Percentiles rank a stretch among this genome's conserved stretches.
These are phyloP conservation scores for Solanum tacnaense DNA, from an alignment of 257 asterid genomes.

Conservation along the genomic window DNA sequence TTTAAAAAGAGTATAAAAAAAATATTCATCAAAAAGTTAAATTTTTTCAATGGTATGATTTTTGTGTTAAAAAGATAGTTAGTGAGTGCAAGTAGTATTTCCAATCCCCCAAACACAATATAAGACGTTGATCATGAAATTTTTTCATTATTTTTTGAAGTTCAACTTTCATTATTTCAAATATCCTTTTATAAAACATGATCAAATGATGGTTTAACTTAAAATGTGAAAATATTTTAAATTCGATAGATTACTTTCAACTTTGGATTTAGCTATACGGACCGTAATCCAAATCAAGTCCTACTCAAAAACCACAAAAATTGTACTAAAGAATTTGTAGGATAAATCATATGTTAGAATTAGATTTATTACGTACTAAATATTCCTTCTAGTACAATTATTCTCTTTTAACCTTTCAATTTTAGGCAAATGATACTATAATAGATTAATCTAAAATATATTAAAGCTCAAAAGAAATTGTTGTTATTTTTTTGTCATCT, in stretches of 20 bases:
- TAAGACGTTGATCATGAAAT: too few species aligned
- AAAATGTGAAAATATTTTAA: too few species aligned
- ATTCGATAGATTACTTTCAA: too few species aligned
- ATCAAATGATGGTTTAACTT: too few species aligned
- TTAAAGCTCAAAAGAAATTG: neutral
- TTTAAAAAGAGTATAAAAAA: neutral
- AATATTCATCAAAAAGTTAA: neutral
- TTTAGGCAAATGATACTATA: neutral
- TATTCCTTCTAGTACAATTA: neutral
- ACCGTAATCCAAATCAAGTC: neutral
- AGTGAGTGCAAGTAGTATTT: neutral
- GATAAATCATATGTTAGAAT: neutral
- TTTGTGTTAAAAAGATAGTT: neutral
- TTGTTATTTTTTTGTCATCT: neutral
- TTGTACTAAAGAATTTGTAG: neutral
- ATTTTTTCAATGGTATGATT: neutral
- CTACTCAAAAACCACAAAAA: neutral
- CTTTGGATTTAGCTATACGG: neutral
- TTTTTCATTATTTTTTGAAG: too few species aligned
- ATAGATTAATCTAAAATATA: neutral
- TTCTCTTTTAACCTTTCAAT: neutral
- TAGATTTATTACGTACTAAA: neutral
- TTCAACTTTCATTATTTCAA: too few species aligned
- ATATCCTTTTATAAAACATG: too few species aligned
- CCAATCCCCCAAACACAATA: neutral